phyloP scores from a whole-genome alignment of 306 rosid species.

The Begonia masoniana region DNA sequence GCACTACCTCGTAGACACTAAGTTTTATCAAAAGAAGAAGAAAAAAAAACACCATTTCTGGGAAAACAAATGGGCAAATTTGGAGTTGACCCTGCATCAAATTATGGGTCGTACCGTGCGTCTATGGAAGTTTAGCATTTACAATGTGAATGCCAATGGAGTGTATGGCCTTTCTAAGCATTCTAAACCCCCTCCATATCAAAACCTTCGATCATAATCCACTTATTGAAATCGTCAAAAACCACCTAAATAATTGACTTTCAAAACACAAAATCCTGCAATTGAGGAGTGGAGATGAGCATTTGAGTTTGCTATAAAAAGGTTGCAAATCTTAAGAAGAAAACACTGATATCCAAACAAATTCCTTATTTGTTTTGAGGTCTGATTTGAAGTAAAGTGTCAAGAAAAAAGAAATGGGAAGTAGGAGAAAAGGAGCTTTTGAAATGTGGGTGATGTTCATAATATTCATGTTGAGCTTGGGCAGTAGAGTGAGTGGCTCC shows the following conservation, averaged over 20 bases:
- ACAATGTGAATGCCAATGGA: background rate
- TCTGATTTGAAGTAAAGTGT: too few relatives aligned
- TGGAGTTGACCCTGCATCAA: too few relatives aligned
- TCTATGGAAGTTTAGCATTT: too few relatives aligned
- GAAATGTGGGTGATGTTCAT: background rate
- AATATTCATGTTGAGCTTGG: background rate
- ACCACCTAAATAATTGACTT: constrained; percentile 5
- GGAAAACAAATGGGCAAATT: too few relatives aligned
- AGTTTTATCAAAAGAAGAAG: too few relatives aligned
- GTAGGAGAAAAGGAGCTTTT: background rate
- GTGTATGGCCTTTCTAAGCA: constrained; percentile 3
- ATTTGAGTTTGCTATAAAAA: background rate
- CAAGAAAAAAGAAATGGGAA: too few relatives aligned
- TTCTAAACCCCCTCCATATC: background rate
- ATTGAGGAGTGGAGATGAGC: background rate
- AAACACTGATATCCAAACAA: background rate
- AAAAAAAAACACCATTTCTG: too few relatives aligned
- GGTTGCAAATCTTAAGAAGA: background rate
- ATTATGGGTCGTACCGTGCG: too few relatives aligned
- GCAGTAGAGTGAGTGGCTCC: background rate
- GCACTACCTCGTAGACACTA: too few relatives aligned
- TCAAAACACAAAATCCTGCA: constrained; percentile 6
- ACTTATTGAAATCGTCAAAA: background rate
- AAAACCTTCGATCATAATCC: background rate
- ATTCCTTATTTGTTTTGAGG: background rate